Percentiles rank a stretch among this genome's conserved stretches.
These are phyloP conservation scores for Fraxinus xanthoxyloides DNA, from an alignment of 305 asterid species.

Conservation along the genomic window DNA sequence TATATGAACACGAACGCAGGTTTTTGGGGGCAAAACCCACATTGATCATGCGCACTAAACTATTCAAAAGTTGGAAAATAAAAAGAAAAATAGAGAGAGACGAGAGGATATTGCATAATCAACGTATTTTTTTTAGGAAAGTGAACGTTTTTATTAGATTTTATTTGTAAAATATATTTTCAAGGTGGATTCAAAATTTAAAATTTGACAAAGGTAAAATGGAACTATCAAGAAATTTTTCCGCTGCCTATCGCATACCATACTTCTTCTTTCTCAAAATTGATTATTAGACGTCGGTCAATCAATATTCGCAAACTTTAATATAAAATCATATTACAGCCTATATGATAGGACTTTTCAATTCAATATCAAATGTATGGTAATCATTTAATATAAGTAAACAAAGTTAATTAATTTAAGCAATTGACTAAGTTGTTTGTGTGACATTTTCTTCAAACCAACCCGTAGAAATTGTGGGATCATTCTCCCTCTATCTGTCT, in stretches of 20 bases:
- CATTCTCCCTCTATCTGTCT: neutral
- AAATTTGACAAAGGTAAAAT: neutral
- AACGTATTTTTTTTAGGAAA: too few relatives aligned
- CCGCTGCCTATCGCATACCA: neutral
- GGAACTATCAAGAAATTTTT: neutral
- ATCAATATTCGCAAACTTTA: too few relatives aligned
- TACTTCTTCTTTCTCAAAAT: neutral
- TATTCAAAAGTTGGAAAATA: neutral
- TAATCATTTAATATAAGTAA: neutral
- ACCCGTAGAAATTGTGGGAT: neutral
- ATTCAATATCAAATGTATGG: neutral
- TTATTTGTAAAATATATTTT: too few relatives aligned
- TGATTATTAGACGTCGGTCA: neutral
- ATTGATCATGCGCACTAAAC: neutral
- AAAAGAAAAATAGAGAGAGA: neutral
- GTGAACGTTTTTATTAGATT: too few relatives aligned
- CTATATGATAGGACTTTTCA: neutral
- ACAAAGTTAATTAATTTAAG: neutral
- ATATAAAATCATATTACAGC: neutral
- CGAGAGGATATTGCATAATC: neutral
- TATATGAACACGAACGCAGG: neutral
- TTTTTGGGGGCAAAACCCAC: neutral
- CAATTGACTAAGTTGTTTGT: neutral
- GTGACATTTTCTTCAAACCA: neutral
- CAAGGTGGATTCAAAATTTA: neutral